Evolutionary conservation across 2,329 filamentous ascomycete genomes (phyloP).

Genomic region (Sclerotinia glacialis): DNA sequence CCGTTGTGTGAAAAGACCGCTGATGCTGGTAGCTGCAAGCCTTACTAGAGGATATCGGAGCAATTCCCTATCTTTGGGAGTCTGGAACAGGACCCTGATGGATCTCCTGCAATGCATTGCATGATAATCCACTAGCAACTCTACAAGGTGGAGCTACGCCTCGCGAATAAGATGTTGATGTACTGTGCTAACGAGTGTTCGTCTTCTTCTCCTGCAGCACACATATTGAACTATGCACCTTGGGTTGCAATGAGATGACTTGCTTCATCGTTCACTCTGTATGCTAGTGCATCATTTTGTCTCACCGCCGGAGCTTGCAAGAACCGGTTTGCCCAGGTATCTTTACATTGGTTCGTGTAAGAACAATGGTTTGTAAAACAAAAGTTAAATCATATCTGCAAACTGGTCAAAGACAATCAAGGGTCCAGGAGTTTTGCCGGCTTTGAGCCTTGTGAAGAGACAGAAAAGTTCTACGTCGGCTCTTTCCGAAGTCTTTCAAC

Average conservation of each 20-base stretch:
- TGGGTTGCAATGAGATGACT: background rate
- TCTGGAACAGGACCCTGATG: slow-evolving; percentile 4
- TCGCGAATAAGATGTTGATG: background rate
- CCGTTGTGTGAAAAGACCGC: background rate
- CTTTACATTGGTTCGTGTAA: background rate
- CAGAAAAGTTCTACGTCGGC: background rate
- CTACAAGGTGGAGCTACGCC: background rate
- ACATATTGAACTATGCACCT: background rate
- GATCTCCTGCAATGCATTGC: slow-evolving; percentile 1
- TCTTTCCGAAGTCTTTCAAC: background rate
- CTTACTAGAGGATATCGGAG: background rate
- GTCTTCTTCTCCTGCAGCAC: background rate
- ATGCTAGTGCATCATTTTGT: background rate
- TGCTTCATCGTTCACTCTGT: background rate
- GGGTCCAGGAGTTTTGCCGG: background rate
- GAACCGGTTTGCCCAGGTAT: background rate
- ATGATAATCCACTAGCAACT: background rate
- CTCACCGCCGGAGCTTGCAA: background rate
- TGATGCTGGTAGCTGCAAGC: background rate
- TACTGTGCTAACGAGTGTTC: background rate
- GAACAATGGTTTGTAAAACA: background rate
- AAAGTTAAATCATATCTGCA: background rate
- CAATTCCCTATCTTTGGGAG: background rate
- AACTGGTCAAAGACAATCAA: background rate
- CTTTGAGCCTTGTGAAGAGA: background rate